Percentiles rank a stretch among this genome's conserved stretches.
Conservation (phyloP, 1,139 yeast genomes). For the Saccharomyces hybrid region DNA sequence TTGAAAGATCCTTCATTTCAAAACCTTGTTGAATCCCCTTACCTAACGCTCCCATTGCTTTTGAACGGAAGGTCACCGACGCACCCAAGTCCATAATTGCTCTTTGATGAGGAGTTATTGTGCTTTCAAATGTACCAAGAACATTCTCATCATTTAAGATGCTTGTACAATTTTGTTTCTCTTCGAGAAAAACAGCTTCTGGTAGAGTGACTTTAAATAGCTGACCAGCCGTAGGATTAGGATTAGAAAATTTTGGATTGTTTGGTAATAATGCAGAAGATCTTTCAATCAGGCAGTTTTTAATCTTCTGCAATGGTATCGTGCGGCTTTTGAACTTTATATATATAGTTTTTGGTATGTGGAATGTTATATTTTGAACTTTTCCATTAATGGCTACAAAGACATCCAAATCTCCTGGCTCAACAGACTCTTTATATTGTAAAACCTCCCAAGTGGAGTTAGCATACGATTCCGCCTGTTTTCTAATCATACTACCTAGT, state of each 20-base stretch:
- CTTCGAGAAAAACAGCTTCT: constrained; percentile 52
- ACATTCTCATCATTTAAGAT: constrained; percentile 57
- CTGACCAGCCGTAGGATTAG: constrained; percentile 37
- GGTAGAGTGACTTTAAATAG: constrained; percentile 62
- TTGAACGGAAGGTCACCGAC: constrained; percentile 57
- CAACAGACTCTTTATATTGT: constrained; percentile 52
- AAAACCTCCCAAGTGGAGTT: constrained; percentile 79
- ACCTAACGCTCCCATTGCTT: constrained; percentile 71
- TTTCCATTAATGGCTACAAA: constrained; percentile 61
- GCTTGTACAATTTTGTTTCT: constrained; percentile 51
- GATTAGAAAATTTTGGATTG: constrained; percentile 37
- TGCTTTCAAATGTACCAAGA: constrained; percentile 70
- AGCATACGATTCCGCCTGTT: constrained; percentile 72
- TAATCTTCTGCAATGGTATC: constrained; percentile 41
- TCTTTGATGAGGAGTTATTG: constrained; percentile 59
- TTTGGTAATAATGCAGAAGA: constrained; percentile 61
- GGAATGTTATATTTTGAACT: constrained; percentile 65
- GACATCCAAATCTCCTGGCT: constrained; percentile 72
- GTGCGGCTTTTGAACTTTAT: constrained; percentile 53
- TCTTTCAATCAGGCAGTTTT: constrained; percentile 51
- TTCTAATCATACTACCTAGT: constrained; percentile 62
- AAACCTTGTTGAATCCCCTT: constrained; percentile 83
- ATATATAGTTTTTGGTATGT: constrained; percentile 66
- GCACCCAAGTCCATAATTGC: constrained; percentile 75
- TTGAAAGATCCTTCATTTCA: constrained; percentile 49